phyloP scores from a whole-genome alignment of 1,139 yeast genomes.

The Kodamaea sp. region DNA sequence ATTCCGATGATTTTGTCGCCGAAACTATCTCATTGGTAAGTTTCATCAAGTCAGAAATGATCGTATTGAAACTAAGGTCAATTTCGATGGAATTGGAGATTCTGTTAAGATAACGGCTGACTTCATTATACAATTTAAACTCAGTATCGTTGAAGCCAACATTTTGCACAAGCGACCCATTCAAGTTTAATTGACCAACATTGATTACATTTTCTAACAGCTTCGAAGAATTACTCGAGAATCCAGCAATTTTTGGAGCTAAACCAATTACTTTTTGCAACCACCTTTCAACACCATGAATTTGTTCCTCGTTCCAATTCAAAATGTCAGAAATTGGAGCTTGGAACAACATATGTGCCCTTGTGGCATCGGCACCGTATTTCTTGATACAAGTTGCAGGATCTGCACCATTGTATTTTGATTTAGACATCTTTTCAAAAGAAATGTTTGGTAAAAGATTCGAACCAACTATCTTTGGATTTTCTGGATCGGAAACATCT shows the following conservation, averaged over 20 bases:
- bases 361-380: slow-evolving; percentile 91
- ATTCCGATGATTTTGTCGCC: slow-evolving; percentile 28
- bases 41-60: slow-evolving; percentile 88
- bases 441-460: slow-evolving; percentile 53
- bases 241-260: slow-evolving; percentile 5
- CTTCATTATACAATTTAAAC: slow-evolving; percentile 52
- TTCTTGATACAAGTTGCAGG: slow-evolving; percentile 71
- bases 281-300: slow-evolving; percentile 88
- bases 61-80: slow-evolving; percentile 70
- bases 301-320: slow-evolving; percentile 87
- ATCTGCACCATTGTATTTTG: slow-evolving; percentile 91
- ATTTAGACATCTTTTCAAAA: slow-evolving; percentile 93
- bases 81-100: slow-evolving; percentile 59
- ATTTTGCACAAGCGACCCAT: slow-evolving; percentile 16
- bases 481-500: slow-evolving; percentile 35
- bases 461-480: slow-evolving; percentile 46
- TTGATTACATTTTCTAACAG: background rate
- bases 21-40: slow-evolving; percentile 54
- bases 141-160: slow-evolving; percentile 43
- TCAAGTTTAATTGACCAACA: slow-evolving; percentile 18
- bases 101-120: slow-evolving; percentile 46
- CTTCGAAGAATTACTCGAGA: background rate
- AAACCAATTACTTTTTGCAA: slow-evolving; percentile 55
- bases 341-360: slow-evolving; percentile 92
- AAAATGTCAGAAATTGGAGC: slow-evolving; percentile 83